A percentile compares a stretch with the other conserved stretches of the same genome.
phyloP scores from a whole-genome alignment of 306 rosid genomes.

The Rosa chinensis region DNA sequence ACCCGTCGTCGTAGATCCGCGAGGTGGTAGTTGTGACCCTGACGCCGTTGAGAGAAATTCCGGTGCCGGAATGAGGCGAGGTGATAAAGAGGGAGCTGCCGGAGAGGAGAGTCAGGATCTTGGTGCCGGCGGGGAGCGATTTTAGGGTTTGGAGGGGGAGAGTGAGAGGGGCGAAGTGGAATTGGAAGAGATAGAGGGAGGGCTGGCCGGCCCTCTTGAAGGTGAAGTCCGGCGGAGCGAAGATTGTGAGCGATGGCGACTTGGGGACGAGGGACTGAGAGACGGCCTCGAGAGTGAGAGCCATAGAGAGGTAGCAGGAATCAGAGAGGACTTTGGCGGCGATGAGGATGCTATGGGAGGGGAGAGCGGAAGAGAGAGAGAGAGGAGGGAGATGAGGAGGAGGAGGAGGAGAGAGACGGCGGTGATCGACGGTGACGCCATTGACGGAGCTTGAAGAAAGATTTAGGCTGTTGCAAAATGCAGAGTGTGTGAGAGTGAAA shows the following conservation, averaged over 20 bases:
- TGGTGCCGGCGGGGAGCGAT: too few species aligned
- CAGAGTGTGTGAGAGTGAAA: too few species aligned
- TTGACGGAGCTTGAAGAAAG: constrained; percentile 31
- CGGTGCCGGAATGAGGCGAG: too few species aligned
- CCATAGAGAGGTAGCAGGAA: constrained; percentile 67
- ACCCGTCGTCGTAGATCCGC: constrained; percentile 65
- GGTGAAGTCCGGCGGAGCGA: constrained; percentile 68
- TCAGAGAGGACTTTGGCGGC: constrained; percentile 71
- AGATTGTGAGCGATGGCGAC: constrained; percentile 67
- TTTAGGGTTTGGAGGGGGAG: too few species aligned
- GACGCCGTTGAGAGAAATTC: too few species aligned
- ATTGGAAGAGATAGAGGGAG: constrained; percentile 62
- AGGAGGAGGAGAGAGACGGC: constrained; percentile 15
- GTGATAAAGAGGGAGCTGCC: too few species aligned
- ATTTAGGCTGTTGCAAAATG: too few species aligned
- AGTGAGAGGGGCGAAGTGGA: constrained; percentile 14
- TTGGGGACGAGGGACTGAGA: constrained; percentile 42
- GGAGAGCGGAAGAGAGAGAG: constrained; percentile 40
- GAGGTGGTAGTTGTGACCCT: neutral
- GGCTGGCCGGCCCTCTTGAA: constrained; percentile 74
- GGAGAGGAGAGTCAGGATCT: too few species aligned
- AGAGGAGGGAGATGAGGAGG: constrained; percentile 16
- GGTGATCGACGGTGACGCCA: constrained; percentile 43
- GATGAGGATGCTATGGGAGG: constrained; percentile 46
- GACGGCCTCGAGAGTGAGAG: constrained; percentile 61